A percentile compares a stretch with the other conserved stretches of the same genome.
phyloP scores from a whole-genome alignment of 352 stramenopile species.

The Phytophthora pluvialis region DNA sequence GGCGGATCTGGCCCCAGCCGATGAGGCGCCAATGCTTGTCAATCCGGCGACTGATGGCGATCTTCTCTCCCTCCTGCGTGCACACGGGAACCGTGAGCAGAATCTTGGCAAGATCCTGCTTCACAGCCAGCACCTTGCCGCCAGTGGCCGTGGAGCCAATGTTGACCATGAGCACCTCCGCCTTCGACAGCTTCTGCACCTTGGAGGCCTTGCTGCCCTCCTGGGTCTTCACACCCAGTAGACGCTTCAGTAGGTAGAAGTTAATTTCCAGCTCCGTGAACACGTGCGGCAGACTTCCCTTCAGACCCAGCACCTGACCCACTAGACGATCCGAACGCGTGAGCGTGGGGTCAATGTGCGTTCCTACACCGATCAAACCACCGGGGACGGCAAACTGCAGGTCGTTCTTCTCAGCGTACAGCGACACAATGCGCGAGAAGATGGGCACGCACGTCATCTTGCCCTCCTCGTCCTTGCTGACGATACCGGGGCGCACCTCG shows the following conservation, averaged over 20 bases:
- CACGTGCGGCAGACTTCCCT: constrained; percentile 97
- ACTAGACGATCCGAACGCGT: constrained; percentile 99
- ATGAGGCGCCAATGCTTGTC: constrained; percentile 99
- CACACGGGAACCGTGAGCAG: constrained; percentile 99
- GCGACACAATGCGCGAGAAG: constrained; percentile 94
- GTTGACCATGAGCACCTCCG: constrained; percentile 99
- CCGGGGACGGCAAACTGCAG: constrained; percentile 99
- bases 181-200: constrained; percentile 98
- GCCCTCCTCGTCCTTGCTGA: constrained; percentile 97
- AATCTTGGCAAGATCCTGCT: constrained; percentile 99
- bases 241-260: constrained; percentile 99
- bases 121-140: constrained; percentile 94
- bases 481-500: constrained; percentile 99
- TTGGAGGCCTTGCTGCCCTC: constrained; percentile 99
- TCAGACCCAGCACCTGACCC: constrained; percentile 97
- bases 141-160: constrained; percentile 99
- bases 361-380: constrained; percentile 99
- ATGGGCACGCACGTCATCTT: constrained; percentile 95
- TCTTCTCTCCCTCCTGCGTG: constrained; percentile 99
- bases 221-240: constrained; percentile 99
- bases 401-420: constrained; percentile 99
- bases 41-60: constrained; percentile 99
- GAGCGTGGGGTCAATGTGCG: constrained; percentile 98
- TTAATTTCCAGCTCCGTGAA: constrained; percentile 99
- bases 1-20: constrained; percentile 99